Evolutionary conservation across 768 basidiomycete genomes (phyloP).

Genomic region (Panaeolus cyanescens): DNA sequence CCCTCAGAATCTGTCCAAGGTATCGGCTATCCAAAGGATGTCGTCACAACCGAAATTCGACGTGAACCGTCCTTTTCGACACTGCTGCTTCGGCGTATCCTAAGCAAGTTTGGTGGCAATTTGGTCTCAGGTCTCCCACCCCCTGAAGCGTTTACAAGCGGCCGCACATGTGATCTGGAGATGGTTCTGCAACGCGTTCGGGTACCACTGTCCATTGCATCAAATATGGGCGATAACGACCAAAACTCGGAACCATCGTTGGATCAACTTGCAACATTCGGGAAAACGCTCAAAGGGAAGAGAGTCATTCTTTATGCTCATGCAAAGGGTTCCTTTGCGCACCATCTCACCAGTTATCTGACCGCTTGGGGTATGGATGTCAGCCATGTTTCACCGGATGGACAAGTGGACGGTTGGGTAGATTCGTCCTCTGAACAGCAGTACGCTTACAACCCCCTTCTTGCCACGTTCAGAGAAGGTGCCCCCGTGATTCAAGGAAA

Average conservation of each 20-base stretch:
- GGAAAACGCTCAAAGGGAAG: slow-evolving; percentile 80
- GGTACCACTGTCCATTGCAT: slow-evolving; percentile 27
- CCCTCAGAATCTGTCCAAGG: slow-evolving; percentile 22
- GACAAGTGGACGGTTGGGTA: slow-evolving; percentile 42
- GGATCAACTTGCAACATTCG: slow-evolving; percentile 76
- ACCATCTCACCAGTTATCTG: slow-evolving; percentile 90
- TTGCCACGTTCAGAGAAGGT: slow-evolving; percentile 12
- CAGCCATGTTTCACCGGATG: slow-evolving; percentile 70
- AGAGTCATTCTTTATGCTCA: slow-evolving; percentile 84
- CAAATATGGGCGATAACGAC: slow-evolving; percentile 48
- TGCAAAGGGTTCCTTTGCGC: slow-evolving; percentile 87
- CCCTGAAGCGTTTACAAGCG: slow-evolving; percentile 39
- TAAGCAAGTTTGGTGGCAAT: slow-evolving; percentile 58
- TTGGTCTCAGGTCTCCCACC: slow-evolving; percentile 46
- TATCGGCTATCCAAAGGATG: slow-evolving; percentile 15
- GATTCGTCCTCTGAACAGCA: slow-evolving; percentile 15
- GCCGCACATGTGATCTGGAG: slow-evolving; percentile 66
- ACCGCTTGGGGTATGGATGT: slow-evolving; percentile 96
- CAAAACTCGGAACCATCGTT: slow-evolving; percentile 75
- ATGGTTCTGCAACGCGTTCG: slow-evolving; percentile 66
- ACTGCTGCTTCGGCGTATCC: slow-evolving; percentile 59
- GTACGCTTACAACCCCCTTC: slow-evolving; percentile 10
- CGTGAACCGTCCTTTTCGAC: slow-evolving; percentile 43
- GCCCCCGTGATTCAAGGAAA: not conserved
- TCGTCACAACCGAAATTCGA: slow-evolving; percentile 38